A percentile compares a stretch with the other conserved stretches of the same genome.
These are phyloP conservation scores for Suhomyces xylopsoci DNA, from an alignment of 805 yeast genomes.

Conservation along the genomic window DNA sequence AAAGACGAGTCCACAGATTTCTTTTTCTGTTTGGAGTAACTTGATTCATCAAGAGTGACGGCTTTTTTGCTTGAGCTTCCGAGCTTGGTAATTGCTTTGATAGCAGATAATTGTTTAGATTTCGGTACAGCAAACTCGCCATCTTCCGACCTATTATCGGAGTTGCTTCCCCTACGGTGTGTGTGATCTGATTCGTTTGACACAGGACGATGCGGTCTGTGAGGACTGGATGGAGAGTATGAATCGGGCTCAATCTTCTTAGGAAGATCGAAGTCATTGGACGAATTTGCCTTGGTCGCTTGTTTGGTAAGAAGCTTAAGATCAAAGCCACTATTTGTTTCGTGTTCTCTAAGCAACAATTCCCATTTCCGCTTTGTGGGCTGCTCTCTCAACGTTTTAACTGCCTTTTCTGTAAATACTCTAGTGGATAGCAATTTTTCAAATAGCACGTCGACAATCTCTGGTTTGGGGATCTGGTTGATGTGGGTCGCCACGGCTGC, in stretches of 20 bases:
- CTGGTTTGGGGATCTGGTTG: constrained; percentile 33
- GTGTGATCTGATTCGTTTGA: not conserved
- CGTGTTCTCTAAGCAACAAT: constrained; percentile 38
- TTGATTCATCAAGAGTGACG: constrained; percentile 1
- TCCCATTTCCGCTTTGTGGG: constrained; percentile 43
- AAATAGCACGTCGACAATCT: constrained; percentile 38
- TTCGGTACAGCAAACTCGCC: not conserved
- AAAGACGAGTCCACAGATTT: constrained; percentile 9
- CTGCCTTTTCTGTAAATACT: constrained; percentile 35
- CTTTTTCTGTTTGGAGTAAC: constrained; percentile 9
- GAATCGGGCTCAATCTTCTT: not conserved
- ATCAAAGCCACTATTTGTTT: constrained; percentile 36
- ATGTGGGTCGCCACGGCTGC: constrained; percentile 30
- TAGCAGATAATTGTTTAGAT: constrained; percentile 7
- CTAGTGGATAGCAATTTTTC: constrained; percentile 36
- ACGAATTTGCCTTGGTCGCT: not conserved
- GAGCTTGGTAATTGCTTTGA: constrained; percentile 10
- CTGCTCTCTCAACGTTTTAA: constrained; percentile 29
- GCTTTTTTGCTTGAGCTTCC: constrained; percentile 5
- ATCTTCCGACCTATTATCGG: not conserved
- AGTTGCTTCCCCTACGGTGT: not conserved
- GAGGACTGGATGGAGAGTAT: not conserved
- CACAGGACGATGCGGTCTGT: not conserved
- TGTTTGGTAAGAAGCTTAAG: constrained; percentile 21
- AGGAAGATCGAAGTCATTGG: not conserved